Evolutionary conservation across 228 moss, liverwort and hornwort species (phyloP).

Genomic region (Sphagnum magellanicum): DNA sequence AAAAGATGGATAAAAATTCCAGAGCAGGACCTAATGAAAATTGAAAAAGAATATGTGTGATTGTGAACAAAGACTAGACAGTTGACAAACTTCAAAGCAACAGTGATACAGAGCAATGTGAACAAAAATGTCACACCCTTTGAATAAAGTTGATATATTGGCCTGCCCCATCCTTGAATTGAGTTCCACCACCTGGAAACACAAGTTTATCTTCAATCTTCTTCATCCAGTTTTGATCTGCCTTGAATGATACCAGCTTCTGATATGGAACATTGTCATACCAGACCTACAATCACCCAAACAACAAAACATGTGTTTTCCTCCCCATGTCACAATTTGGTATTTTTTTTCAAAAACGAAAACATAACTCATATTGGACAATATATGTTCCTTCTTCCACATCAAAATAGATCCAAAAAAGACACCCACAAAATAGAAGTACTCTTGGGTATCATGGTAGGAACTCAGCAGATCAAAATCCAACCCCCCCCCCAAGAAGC

Average conservation of each 20-base stretch:
- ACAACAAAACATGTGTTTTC: not conserved
- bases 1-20: not conserved
- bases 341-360: not conserved
- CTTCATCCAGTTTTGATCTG: slow-evolving; percentile 81
- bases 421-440: not conserved
- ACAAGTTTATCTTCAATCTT: slow-evolving; percentile 39
- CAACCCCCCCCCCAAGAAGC: too few relatives aligned
- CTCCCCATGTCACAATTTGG: not conserved
- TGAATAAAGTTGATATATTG: slow-evolving; percentile 66
- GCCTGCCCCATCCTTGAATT: slow-evolving; percentile 62
- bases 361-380: not conserved
- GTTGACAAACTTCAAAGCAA: not conserved
- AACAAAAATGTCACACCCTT: slow-evolving; percentile 18
- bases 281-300: slow-evolving; percentile 44
- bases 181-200: slow-evolving; percentile 81
- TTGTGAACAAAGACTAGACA: not conserved
- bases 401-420: not conserved
- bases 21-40: not conserved
- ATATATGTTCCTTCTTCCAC: not conserved
- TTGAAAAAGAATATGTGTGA: not conserved
- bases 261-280: slow-evolving; percentile 70
- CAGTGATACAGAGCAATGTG: not conserved
- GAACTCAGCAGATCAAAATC: too few relatives aligned
- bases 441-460: too few relatives aligned
- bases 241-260: slow-evolving; percentile 62